Evolutionary conservation across 148 eudicot species (phyloP), one percentile per base, ranked within the genome.

Genomic region (Rhododendron kiyosumense): DNA sequence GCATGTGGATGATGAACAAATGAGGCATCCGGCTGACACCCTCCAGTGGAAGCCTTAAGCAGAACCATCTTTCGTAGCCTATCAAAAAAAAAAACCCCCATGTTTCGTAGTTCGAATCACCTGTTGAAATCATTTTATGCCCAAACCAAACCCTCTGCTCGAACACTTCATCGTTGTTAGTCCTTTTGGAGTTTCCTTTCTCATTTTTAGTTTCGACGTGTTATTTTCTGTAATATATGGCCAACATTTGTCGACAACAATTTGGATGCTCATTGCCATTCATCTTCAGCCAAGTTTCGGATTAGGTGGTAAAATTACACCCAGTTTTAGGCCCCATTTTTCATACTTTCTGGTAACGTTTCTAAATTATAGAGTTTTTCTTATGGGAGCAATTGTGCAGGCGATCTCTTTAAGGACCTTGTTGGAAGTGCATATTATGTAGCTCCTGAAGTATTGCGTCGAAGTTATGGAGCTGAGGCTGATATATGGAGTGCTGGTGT

Each of bases 351-450:
- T 28, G 76, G 76, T 28, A 15, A 13, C 13, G 18, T 28, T 74
- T 81, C 54, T 48, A 6, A 18, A 24, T 17, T 34, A 18, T 61
- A 69, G 7, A 67, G 83, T 54, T 81, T 49, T 17, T 24, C 36
- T 69, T 85, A 78, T 85, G 48, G 34, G 51, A 93, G 90, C 59
- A 52, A 52, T 20, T 52, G 59, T 52, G 59, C 93, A 97, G 99
- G 99, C 77, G 94, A 97, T 49, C 90, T 88, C 36, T 95, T 94
- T 86, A 94, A 65, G 87, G 99, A 97, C 90, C 98, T 97, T 84
- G 99, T 95, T 79, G 99, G 99, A 84, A 97, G 99, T 92, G 99
- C 99, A 84, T 97, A 95, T 91, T 97, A 95, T 90, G 95, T 97
- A 59, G 99, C 99, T 74, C 99, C 98, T 86, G 99, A 97, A 90